phyloP scores from a whole-genome alignment of 306 rosid species.

The Medicago arabica region DNA sequence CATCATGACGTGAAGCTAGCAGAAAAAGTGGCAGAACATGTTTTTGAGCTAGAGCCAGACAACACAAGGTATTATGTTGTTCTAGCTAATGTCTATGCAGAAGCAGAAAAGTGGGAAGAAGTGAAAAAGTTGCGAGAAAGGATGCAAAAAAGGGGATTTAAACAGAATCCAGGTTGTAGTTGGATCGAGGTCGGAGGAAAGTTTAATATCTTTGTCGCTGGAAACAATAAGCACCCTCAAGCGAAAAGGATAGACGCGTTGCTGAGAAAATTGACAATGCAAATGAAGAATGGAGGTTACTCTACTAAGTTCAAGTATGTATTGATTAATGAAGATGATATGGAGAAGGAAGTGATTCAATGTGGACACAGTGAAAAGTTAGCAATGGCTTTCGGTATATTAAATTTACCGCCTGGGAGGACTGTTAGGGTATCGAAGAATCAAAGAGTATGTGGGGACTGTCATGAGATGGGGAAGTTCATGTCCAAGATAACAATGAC shows the following conservation, averaged over 20 bases:
- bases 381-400: constrained; percentile 67
- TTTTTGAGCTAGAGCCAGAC: constrained; percentile 70
- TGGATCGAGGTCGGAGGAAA: constrained; percentile 46
- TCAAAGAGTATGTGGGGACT: constrained; percentile 44
- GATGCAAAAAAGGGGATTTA: constrained; percentile 36
- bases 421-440: constrained; percentile 47
- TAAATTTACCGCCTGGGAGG: constrained; percentile 43
- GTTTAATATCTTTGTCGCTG: constrained; percentile 56
- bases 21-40: constrained; percentile 46
- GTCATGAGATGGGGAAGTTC: constrained; percentile 48
- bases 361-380: constrained; percentile 77
- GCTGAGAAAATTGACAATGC: constrained; percentile 50
- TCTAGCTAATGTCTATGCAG: constrained; percentile 68
- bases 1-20: constrained; percentile 49
- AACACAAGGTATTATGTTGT: constrained; percentile 68
- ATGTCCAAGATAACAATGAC: constrained; percentile 35
- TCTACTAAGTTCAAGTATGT: constrained; percentile 60
- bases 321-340: constrained; percentile 63
- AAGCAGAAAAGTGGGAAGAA: constrained; percentile 76
- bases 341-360: constrained; percentile 67
- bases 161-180: constrained; percentile 40
- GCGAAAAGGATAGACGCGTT: constrained; percentile 54
- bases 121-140: constrained; percentile 47
- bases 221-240: constrained; percentile 63
- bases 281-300: constrained; percentile 65